Base-by-base conservation (phyloP, 345 rosid species). In the Noccaea bulbosa region DNA sequence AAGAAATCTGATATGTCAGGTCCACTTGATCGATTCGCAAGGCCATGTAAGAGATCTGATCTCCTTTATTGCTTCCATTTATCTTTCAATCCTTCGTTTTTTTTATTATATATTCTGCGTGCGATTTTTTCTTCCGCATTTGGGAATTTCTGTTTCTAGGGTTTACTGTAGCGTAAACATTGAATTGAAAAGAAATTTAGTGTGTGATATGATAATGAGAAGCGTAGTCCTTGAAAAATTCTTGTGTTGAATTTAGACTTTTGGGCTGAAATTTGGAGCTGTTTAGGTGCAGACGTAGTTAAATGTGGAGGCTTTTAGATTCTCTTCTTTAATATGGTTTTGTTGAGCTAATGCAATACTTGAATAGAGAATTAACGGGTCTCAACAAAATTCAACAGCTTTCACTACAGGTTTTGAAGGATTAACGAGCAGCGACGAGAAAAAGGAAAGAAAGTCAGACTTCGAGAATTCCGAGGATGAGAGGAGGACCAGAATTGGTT, bases 401-500 rank as follows among this genome's bases (percentile, higher is more conserved):
- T 74, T 74, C 56, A 16, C 63, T 59, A 74, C 84, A 92, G 97
- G 98, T 73, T 92, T 94, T 81, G 99, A 94, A 73, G 96, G 98
- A 16, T 70, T 81, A 51, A 83, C 87, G 1, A 89, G 97, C 40
- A 87, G 89, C 69, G 99, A 94, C 70, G 99, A 92, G 79, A 92
- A 86, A 79, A 89, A 93, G 73, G 98, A 94, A 71, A 80, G 99
- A 76, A 92, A 79, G 38, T 94, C 96, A 6, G 99, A 95, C 78
- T 95, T 95, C 58, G 99, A 95, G 82, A 89, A 85, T 83, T 95
- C 98, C 0, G 99, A 95, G 81, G 99, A 95, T 66, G 99, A 95
- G 81, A 92, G 99, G 86, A 82, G 91, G 43, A 90, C 97, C 0
- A 85, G 97, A 69, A 95, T 95, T 15, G 98, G 96, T 22, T 78